These are phyloP conservation scores for Claviceps sp. DNA, from an alignment of 2,329 filamentous ascomycete species.

Conservation along the genomic window DNA sequence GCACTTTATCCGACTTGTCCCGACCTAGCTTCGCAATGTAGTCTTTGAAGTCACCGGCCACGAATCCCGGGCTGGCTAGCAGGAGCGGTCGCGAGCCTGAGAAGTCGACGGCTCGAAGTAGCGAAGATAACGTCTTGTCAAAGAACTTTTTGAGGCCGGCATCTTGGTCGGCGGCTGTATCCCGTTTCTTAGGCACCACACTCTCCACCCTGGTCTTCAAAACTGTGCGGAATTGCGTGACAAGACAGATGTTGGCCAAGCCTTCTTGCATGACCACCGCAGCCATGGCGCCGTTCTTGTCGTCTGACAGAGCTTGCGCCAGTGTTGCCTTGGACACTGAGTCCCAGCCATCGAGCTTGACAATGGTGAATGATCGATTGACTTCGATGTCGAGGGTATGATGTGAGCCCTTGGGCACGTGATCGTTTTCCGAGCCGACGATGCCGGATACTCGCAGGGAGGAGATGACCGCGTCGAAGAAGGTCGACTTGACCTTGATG, in stretches of 20 bases:
- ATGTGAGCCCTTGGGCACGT: slow-evolving; percentile 40
- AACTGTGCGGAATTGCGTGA: slow-evolving; percentile 68
- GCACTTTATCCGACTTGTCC: slow-evolving; percentile 50
- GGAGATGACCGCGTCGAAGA: slow-evolving; percentile 43
- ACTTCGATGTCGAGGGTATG: slow-evolving; percentile 69
- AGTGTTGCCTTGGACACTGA: slow-evolving; percentile 71
- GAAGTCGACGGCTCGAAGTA: slow-evolving; percentile 69
- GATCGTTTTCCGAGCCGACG: slow-evolving; percentile 38
- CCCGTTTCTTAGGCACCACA: slow-evolving; percentile 53
- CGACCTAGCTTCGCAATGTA: slow-evolving; percentile 52
- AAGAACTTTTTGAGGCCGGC: slow-evolving; percentile 65
- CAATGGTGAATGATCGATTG: slow-evolving; percentile 73
- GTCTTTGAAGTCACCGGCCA: slow-evolving; percentile 65
- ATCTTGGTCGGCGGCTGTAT: slow-evolving; percentile 49
- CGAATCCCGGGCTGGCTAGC: slow-evolving; percentile 80
- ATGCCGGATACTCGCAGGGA: slow-evolving; percentile 42
- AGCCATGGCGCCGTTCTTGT: slow-evolving; percentile 68
- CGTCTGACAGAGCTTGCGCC: slow-evolving; percentile 63
- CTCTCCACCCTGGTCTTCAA: slow-evolving; percentile 51
- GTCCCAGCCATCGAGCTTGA: slow-evolving; percentile 80
- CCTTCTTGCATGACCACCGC: slow-evolving; percentile 92
- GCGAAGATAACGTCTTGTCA: slow-evolving; percentile 58
- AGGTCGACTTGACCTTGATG: slow-evolving; percentile 41
- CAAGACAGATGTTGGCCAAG: slow-evolving; percentile 67
- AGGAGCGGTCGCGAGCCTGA: slow-evolving; percentile 56